These are phyloP conservation scores for Jamesozyma piceae DNA, from an alignment of 805 yeast species.

Conservation along the genomic window DNA sequence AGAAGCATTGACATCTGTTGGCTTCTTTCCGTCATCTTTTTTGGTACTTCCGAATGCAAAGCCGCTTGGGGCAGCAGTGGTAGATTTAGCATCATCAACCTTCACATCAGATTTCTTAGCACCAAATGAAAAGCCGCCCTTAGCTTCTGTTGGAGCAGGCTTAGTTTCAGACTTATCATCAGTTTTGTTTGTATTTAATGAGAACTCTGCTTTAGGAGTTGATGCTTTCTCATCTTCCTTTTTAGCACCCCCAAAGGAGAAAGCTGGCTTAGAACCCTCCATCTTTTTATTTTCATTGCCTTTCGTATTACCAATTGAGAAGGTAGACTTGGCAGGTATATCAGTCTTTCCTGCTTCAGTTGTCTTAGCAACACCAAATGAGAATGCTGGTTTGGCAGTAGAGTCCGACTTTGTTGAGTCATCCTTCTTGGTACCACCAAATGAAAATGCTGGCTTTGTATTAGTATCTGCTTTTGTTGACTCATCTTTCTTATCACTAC, in stretches of 20 bases:
- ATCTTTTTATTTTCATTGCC: slow-evolving; percentile 3
- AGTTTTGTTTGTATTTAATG: not conserved
- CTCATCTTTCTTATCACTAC: slow-evolving; percentile 6
- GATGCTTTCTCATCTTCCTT: slow-evolving; percentile 4
- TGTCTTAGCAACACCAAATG: slow-evolving; percentile 9
- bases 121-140: slow-evolving; percentile 14
- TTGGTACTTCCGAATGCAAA: slow-evolving; percentile 10
- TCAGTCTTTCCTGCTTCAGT: slow-evolving; percentile 1
- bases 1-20: not conserved
- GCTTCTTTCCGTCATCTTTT: not conserved
- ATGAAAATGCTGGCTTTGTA: slow-evolving; percentile 14
- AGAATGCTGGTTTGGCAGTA: slow-evolving; percentile 12
- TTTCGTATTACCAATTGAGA: slow-evolving; percentile 11
- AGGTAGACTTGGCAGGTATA: slow-evolving; percentile 7
- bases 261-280: slow-evolving; percentile 11
- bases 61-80: slow-evolving; percentile 5
- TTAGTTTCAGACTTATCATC: slow-evolving; percentile 4
- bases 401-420: slow-evolving; percentile 5
- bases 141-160: slow-evolving; percentile 7
- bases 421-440: slow-evolving; percentile 9
- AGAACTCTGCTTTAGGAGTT: not conserved
- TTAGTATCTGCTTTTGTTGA: slow-evolving; percentile 8
- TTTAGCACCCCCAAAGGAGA: slow-evolving; percentile 3
- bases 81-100: slow-evolving; percentile 2
- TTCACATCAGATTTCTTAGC: slow-evolving; percentile 10